A percentile compares a stretch with the other conserved stretches of the same genome.
These are phyloP conservation scores for Fagopyrum tataricum DNA, from an alignment of 148 eudicot species.

Conservation along the genomic window DNA sequence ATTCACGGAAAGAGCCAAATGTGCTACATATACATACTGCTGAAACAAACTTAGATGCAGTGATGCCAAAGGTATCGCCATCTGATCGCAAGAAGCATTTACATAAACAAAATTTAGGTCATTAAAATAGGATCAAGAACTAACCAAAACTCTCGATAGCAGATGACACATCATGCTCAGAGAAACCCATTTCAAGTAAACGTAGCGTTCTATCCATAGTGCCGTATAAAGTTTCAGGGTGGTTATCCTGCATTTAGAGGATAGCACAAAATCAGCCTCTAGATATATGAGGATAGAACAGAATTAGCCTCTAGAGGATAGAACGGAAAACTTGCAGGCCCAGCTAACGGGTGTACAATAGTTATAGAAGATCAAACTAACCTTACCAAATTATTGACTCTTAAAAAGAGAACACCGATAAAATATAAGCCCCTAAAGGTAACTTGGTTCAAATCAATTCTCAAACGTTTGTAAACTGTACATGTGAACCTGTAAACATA, in stretches of 20 bases:
- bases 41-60: background rate
- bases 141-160: constrained; percentile 85
- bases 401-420: no score
- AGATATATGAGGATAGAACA: background rate
- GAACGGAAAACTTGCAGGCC: no score
- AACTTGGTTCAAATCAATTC: no score
- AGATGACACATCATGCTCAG: constrained; percentile 73
- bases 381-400: no score
- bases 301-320: background rate
- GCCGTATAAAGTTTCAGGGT: constrained; percentile 66
- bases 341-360: background rate
- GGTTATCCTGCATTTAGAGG: constrained; percentile 37
- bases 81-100: background rate
- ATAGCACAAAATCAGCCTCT: background rate
- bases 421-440: no score
- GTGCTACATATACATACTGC: background rate
- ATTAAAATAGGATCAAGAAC: constrained; percentile 9
- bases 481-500: no score
- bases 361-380: background rate
- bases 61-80: background rate
- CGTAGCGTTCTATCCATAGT: constrained; percentile 81
- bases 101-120: background rate
- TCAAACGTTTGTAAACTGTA: no score
- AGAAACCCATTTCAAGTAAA: constrained; percentile 80
- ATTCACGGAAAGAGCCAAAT: background rate